Percentiles rank a stretch among this genome's conserved stretches.
These are phyloP conservation scores for Camelina hispida DNA, from an alignment of 345 rosid species.

Conservation along the genomic window DNA sequence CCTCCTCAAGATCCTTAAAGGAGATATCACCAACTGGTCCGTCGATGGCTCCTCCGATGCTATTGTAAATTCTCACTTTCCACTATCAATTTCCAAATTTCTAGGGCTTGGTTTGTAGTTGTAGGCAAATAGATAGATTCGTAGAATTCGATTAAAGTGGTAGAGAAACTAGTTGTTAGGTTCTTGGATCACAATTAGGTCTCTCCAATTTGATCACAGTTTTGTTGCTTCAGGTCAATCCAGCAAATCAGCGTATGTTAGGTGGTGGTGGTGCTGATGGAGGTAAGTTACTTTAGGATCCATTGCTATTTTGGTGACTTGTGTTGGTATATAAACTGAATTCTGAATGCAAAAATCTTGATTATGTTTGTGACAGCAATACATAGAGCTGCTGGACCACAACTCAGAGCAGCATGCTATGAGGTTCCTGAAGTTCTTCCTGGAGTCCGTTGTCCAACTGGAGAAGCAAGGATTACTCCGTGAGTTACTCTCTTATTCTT, in stretches of 20 bases:
- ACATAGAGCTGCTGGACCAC: conserved; percentile 84
- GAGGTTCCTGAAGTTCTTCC: conserved; percentile 68
- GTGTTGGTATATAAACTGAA: background rate
- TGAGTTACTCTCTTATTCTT: conserved; percentile 32
- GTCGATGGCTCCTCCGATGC: conserved; percentile 83
- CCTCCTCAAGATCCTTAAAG: conserved; percentile 65
- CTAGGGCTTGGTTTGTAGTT: conserved; percentile 1
- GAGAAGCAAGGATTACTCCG: conserved; percentile 93
- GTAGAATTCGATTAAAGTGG: background rate
- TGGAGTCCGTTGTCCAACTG: conserved; percentile 77
- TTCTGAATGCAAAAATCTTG: background rate
- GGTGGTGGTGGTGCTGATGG: conserved; percentile 99
- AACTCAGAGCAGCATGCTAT: conserved; percentile 68
- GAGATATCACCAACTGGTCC: conserved; percentile 86
- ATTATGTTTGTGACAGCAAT: conserved; percentile 53
- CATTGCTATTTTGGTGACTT: too few species aligned
- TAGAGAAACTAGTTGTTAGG: background rate
- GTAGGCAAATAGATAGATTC: conserved; percentile 1
- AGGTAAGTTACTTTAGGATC: conserved; percentile 45
- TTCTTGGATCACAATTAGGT: background rate
- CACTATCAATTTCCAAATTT: background rate
- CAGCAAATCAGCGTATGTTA: conserved; percentile 86
- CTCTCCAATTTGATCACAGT: background rate
- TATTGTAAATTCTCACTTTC: conserved; percentile 54
- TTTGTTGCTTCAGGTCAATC: conserved; percentile 59